Conservation (phyloP, 1,139 yeast genomes). For the Debaryomyces sp. region DNA sequence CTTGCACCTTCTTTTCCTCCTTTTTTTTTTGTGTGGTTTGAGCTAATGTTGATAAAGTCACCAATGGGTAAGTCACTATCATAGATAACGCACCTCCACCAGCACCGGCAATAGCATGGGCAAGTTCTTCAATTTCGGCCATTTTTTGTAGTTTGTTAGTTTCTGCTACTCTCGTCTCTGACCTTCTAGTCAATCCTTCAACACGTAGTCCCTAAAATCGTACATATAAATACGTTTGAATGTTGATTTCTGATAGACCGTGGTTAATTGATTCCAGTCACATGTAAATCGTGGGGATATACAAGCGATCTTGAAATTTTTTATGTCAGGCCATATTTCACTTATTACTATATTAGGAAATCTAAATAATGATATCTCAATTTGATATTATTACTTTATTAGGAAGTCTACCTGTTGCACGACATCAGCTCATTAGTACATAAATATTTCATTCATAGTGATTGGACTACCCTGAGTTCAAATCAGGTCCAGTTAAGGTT, state of each 20-base stretch:
- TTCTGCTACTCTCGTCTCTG: not conserved
- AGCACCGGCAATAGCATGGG: constrained; percentile 92
- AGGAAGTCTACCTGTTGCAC: not conserved
- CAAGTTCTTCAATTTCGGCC: constrained; percentile 55
- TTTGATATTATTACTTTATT: no score
- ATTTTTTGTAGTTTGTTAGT: constrained; percentile 16
- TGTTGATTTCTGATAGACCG: not conserved
- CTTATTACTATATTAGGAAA: constrained; percentile 2
- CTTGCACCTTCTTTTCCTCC: constrained; percentile 26
- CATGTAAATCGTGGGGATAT: constrained; percentile 1
- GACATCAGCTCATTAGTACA: not conserved
- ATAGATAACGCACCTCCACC: constrained; percentile 90
- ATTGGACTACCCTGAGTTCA: not conserved
- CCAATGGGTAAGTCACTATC: constrained; percentile 84
- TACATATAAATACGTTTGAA: not conserved
- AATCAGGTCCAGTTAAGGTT: not conserved
- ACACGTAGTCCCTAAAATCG: not conserved
- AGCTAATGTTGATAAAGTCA: constrained; percentile 81
- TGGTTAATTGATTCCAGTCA: not conserved
- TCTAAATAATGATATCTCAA: not conserved
- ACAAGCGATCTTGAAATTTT: not conserved
- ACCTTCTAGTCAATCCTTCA: not conserved
- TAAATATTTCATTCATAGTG: not conserved
- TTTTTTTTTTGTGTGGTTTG: constrained; percentile 62
- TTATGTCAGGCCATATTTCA: not conserved